phyloP scores from a whole-genome alignment of 768 basidiomycete genomes.

The Leccinum truebloodii region DNA sequence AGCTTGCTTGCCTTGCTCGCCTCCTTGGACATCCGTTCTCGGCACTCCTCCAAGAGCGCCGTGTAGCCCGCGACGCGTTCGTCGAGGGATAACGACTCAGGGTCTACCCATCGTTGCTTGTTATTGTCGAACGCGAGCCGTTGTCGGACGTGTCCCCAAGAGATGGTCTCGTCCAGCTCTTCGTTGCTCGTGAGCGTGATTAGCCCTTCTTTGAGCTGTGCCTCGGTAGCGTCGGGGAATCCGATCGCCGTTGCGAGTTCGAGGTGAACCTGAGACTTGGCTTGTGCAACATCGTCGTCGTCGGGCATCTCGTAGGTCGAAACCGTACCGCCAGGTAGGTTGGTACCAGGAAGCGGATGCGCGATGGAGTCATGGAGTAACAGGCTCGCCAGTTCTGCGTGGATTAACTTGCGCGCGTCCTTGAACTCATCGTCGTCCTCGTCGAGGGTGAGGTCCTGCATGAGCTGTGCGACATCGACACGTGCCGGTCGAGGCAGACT shows the following conservation, averaged over 20 bases:
- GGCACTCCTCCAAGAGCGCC: conserved; percentile 57
- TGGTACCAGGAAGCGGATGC: conserved; percentile 87
- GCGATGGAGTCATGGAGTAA: conserved; percentile 87
- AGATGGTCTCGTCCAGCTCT: conserved; percentile 55
- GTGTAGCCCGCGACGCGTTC: conserved; percentile 65
- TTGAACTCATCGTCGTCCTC: conserved; percentile 49
- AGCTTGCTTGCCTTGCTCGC: conserved; percentile 78
- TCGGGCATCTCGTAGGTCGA: conserved; percentile 74
- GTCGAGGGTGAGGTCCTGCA: conserved; percentile 56
- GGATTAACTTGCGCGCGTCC: conserved; percentile 63
- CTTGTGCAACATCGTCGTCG: conserved; percentile 71
- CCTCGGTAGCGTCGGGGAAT: conserved; percentile 78
- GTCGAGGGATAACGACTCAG: conserved; percentile 53
- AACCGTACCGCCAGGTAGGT: conserved; percentile 65
- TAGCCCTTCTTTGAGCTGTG: conserved; percentile 79
- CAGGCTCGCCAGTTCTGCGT: conserved; percentile 75
- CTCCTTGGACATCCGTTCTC: conserved; percentile 76
- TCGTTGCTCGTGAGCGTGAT: conserved; percentile 63
- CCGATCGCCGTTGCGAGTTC: conserved; percentile 83
- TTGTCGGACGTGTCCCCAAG: conserved; percentile 72
- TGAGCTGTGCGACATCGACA: conserved; percentile 66
- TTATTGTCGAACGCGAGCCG: conserved; percentile 62
- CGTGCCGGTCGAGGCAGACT: conserved; percentile 85
- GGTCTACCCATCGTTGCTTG: conserved; percentile 66
- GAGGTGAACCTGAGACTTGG: conserved; percentile 69